phyloP scores from a whole-genome alignment of 164 flowering plant species.

The Umbellularia californica region DNA sequence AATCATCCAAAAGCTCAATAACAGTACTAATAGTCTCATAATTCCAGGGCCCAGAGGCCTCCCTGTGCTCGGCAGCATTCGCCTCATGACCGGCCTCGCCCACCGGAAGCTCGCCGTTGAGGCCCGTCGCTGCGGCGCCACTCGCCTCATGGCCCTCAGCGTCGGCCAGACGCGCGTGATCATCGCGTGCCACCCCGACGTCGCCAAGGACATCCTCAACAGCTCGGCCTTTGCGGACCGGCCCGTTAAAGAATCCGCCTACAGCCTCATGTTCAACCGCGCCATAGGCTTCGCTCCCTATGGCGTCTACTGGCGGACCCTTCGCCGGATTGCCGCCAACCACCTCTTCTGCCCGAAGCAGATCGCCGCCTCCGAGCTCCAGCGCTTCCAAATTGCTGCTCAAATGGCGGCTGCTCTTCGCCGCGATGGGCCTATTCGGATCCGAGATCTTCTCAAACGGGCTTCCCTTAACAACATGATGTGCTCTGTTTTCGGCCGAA shows the following conservation, averaged over 20 bases:
- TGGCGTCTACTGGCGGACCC: conserved; percentile 43
- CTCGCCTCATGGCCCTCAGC: conserved; percentile 44
- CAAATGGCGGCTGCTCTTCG: conserved; percentile 18
- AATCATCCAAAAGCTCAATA: background rate
- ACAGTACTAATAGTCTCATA: background rate
- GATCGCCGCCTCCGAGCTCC: conserved; percentile 19
- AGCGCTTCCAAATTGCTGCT: conserved; percentile 19
- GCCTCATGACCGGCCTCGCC: conserved; percentile 27
- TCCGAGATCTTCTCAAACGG: conserved; percentile 26
- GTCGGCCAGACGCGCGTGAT: conserved; percentile 36
- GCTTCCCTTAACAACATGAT: conserved; percentile 45
- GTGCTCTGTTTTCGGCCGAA: conserved; percentile 40
- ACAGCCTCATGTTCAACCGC: conserved; percentile 37
- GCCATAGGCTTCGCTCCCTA: conserved; percentile 52
- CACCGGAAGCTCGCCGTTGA: conserved; percentile 32
- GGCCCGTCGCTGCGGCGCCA: conserved; percentile 21
- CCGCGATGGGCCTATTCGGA: conserved; percentile 6
- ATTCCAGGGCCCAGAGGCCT: conserved; percentile 42
- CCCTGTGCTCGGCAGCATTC: conserved; percentile 41
- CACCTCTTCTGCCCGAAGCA: conserved; percentile 42
- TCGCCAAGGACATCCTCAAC: conserved; percentile 39
- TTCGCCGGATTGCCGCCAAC: conserved; percentile 36
- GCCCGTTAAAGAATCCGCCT: conserved; percentile 43
- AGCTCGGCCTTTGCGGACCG: conserved; percentile 42
- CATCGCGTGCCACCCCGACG: conserved; percentile 34